A percentile compares a stretch with the other conserved stretches of the same genome.
Conservation (phyloP, 2,329 filamentous ascomycete species). For the Hymenoscyphus occultus region DNA sequence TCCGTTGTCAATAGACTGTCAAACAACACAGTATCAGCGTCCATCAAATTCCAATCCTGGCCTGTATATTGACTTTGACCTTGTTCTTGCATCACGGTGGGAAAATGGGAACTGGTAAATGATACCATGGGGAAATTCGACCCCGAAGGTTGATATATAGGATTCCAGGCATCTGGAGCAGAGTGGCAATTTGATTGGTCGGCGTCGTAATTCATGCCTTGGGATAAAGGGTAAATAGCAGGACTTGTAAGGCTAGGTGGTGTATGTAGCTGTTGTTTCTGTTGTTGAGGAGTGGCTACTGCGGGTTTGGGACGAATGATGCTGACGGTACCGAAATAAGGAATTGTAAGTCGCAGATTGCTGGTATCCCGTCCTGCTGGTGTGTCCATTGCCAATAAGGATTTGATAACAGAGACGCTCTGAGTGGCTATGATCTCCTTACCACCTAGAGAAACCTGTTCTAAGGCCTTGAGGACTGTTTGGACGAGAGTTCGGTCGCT, state of each 20-base stretch:
- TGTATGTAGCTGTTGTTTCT: neutral
- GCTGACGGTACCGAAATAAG: conserved; percentile 35
- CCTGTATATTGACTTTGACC: conserved; percentile 7
- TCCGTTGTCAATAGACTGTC: conserved; percentile 34
- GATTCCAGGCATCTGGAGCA: conserved; percentile 12
- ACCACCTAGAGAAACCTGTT: conserved; percentile 20
- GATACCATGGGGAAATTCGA: conserved; percentile 23
- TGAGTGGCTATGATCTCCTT: conserved; percentile 30
- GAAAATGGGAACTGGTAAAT: conserved; percentile 29
- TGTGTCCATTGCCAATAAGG: conserved; percentile 29
- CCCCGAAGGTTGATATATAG: conserved; percentile 1
- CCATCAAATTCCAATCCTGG: conserved; percentile 25
- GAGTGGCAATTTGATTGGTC: neutral
- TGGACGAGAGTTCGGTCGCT: conserved; percentile 27
- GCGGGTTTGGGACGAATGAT: conserved; percentile 25
- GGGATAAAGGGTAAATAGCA: neutral
- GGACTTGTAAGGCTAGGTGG: neutral
- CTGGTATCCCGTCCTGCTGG: conserved; percentile 17
- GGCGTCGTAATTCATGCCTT: neutral
- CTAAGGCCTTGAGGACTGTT: conserved; percentile 27
- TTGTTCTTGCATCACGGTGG: conserved; percentile 18
- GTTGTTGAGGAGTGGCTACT: neutral
- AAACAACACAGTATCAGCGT: conserved; percentile 33
- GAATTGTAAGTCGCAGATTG: conserved; percentile 34
- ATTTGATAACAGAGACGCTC: conserved; percentile 32